phyloP scores from a whole-genome alignment of 805 yeast species.

The Lipomyces mesembrius region DNA sequence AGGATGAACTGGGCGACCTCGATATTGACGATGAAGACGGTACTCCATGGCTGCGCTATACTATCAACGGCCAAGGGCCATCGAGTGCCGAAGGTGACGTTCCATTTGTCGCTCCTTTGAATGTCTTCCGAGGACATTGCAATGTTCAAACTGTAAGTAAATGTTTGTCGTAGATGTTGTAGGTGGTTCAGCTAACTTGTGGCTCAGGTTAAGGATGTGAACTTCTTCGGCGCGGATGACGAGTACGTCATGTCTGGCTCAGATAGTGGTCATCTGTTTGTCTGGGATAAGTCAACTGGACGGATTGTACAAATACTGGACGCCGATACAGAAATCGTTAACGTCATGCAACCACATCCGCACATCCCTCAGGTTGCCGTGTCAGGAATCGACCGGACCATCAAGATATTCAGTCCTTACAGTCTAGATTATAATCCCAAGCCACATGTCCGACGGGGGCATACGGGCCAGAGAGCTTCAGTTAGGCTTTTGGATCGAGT shows the following conservation, averaged over 20 bases:
- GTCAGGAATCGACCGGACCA: conserved; percentile 36
- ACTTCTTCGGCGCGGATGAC: conserved; percentile 34
- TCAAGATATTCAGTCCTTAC: conserved; percentile 35
- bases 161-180: background rate
- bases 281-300: conserved; percentile 32
- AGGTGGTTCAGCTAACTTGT: background rate
- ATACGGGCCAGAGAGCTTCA: background rate
- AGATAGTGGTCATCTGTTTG: conserved; percentile 35
- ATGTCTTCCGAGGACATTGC: conserved; percentile 26
- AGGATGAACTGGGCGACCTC: conserved; percentile 4
- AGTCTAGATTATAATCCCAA: conserved; percentile 26
- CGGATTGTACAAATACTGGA: conserved; percentile 29
- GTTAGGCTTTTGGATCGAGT: background rate
- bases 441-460: background rate
- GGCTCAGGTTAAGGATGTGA: conserved; percentile 31
- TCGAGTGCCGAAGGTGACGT: conserved; percentile 13
- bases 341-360: conserved; percentile 36
- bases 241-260: conserved; percentile 39
- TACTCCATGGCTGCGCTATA: conserved; percentile 16
- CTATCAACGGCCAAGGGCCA: background rate
- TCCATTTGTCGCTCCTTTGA: conserved; percentile 19
- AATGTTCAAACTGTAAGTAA: conserved; percentile 32
- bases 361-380: conserved; percentile 35
- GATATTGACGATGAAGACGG: conserved; percentile 21
- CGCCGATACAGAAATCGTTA: conserved; percentile 34